A percentile compares a stretch with the other conserved stretches of the same genome.
Conservation (phyloP, 2,329 filamentous ascomycete genomes). For the Penicillium fuscoglaucum region DNA sequence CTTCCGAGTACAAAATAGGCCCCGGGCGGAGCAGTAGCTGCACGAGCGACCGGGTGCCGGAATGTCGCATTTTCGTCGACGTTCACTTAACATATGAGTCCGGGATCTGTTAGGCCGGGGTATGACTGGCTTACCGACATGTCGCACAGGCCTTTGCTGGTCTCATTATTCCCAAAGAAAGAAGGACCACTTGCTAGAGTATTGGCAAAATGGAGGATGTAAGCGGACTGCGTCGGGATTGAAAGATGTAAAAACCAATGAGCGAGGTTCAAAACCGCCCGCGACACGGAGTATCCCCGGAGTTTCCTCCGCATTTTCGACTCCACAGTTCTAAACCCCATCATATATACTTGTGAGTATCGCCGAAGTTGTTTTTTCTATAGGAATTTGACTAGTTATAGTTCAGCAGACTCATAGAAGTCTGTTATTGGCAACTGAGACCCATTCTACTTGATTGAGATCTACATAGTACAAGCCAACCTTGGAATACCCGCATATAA, state of each 20-base stretch:
- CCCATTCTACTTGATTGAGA: neutral
- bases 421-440: no score
- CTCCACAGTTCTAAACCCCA: conserved; percentile 2
- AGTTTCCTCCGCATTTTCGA: conserved; percentile 3
- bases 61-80: conserved; percentile 17
- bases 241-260: neutral
- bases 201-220: neutral
- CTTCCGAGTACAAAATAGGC: conserved; percentile 5
- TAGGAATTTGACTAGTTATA: neutral
- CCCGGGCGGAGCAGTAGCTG: conserved; percentile 11
- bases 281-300: conserved; percentile 8
- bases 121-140: conserved; percentile 1
- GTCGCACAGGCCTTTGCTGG: conserved; percentile 5
- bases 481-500: neutral
- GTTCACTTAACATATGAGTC: conserved; percentile 10
- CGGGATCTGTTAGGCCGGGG: neutral
- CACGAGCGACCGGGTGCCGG: conserved; percentile 13
- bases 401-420: neutral
- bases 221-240: neutral
- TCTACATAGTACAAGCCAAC: neutral
- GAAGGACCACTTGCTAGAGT: neutral
- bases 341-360: neutral
- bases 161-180: neutral
- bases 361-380: neutral
- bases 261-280: conserved; percentile 1